phyloP scores from a whole-genome alignment of 441 rosid species.

The Erodium texanum region DNA sequence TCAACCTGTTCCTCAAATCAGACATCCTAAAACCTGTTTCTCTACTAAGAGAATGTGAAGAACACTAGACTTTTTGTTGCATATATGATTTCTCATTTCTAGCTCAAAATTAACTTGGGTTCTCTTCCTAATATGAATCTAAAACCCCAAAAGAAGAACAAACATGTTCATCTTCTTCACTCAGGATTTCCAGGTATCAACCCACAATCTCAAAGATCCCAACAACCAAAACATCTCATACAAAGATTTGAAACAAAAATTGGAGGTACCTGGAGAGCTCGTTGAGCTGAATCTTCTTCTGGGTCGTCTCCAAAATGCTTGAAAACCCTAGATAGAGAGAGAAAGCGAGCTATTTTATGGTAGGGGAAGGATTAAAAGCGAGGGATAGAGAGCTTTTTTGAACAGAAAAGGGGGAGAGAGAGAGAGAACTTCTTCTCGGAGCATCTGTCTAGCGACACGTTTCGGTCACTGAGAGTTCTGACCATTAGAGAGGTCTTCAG shows the following conservation, averaged over 20 bases:
- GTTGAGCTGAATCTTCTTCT: conserved; percentile 14
- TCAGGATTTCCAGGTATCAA: neutral
- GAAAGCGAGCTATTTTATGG: neutral
- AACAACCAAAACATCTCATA: neutral
- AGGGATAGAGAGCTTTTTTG: conserved; percentile 22
- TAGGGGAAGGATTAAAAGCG: conserved; percentile 6
- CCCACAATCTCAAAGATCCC: neutral
- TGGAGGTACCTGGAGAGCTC: conserved; percentile 16
- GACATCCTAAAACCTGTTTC: neutral
- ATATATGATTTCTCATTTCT: neutral
- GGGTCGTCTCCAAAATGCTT: conserved; percentile 4
- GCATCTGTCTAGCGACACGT: conserved; percentile 19
- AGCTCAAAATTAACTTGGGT: neutral
- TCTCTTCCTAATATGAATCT: neutral
- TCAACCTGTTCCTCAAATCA: neutral
- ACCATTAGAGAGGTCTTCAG: neutral
- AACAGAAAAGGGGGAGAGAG: neutral
- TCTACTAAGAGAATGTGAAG: neutral
- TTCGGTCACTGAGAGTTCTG: conserved; percentile 14
- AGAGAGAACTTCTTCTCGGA: conserved; percentile 5
- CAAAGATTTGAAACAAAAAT: neutral
- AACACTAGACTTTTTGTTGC: neutral
- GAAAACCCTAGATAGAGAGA: conserved; percentile 26
- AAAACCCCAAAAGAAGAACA: neutral
- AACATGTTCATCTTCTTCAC: neutral